These are phyloP conservation scores for Ogataea saltuana DNA, from an alignment of 805 yeast genomes.

Conservation along the genomic window DNA sequence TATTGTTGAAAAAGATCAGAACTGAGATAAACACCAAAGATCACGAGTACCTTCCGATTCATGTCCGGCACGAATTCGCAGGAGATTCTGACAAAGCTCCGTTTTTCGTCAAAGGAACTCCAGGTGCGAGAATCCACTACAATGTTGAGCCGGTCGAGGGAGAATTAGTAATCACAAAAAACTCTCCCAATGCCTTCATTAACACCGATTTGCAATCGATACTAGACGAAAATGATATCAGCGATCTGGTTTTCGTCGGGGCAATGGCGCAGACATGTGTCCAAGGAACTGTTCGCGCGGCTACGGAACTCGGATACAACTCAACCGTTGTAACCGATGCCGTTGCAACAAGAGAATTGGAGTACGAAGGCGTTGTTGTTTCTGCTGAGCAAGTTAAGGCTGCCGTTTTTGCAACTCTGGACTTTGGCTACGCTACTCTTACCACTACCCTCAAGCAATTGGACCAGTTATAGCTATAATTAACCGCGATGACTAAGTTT, in stretches of 20 bases:
- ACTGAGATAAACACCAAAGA: background rate
- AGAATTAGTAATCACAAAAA: slow-evolving; percentile 10
- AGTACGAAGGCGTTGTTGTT: slow-evolving; percentile 8
- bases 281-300: slow-evolving; percentile 10
- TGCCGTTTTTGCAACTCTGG: slow-evolving; percentile 8
- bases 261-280: slow-evolving; percentile 13
- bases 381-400: slow-evolving; percentile 8
- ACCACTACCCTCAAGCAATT: slow-evolving; percentile 5
- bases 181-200: slow-evolving; percentile 7
- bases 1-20: slow-evolving; percentile 7
- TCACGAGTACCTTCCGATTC: slow-evolving; percentile 5
- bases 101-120: slow-evolving; percentile 4
- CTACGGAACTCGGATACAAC: slow-evolving; percentile 8
- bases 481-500: too few species aligned
- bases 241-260: slow-evolving; percentile 7
- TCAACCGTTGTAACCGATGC: slow-evolving; percentile 11
- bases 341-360: slow-evolving; percentile 9
- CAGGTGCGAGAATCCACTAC: slow-evolving; percentile 7
- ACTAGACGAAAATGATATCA: slow-evolving; percentile 2
- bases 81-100: slow-evolving; percentile 3
- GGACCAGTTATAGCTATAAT: too few species aligned
- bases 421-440: slow-evolving; percentile 2
- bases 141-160: slow-evolving; percentile 2
- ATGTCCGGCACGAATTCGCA: slow-evolving; percentile 8
- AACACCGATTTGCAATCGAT: slow-evolving; percentile 6